Conservation (phyloP, 345 rosid species). For the Kandelia obovata region DNA sequence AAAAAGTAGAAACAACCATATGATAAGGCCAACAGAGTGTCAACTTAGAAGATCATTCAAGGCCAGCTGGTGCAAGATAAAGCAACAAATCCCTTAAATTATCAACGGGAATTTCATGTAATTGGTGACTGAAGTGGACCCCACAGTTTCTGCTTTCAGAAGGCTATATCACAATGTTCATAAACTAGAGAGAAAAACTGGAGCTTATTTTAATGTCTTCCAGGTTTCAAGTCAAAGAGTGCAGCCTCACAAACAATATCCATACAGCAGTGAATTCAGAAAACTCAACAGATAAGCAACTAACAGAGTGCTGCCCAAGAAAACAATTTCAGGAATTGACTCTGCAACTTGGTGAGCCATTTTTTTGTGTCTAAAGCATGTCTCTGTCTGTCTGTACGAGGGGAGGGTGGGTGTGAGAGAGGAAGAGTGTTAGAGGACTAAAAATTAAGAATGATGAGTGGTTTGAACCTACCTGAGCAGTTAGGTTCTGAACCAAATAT, state of each 20-base stretch:
- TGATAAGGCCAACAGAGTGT: no score
- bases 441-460: not conserved
- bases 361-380: not conserved
- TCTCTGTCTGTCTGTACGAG: not conserved
- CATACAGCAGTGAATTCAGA: no score
- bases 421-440: not conserved
- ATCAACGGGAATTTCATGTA: not conserved
- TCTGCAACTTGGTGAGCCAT: not conserved
- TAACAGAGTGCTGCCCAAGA: no score
- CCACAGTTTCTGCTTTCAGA: not conserved
- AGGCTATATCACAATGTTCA: not conserved
- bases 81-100: not conserved
- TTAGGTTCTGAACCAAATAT: constrained; percentile 76
- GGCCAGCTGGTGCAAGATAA: no score
- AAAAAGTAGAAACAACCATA: no score
- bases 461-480: constrained; percentile 50
- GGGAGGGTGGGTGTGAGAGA: not conserved
- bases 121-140: not conserved
- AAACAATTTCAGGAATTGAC: no score
- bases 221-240: no score
- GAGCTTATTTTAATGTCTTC: no score
- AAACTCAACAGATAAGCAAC: no score
- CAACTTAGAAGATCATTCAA: no score
- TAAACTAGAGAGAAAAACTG: no score
- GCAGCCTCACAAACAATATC: no score